These are phyloP conservation scores for Chaetomium tenue DNA, from an alignment of 495 filamentous ascomycete species.

Conservation along the genomic window DNA sequence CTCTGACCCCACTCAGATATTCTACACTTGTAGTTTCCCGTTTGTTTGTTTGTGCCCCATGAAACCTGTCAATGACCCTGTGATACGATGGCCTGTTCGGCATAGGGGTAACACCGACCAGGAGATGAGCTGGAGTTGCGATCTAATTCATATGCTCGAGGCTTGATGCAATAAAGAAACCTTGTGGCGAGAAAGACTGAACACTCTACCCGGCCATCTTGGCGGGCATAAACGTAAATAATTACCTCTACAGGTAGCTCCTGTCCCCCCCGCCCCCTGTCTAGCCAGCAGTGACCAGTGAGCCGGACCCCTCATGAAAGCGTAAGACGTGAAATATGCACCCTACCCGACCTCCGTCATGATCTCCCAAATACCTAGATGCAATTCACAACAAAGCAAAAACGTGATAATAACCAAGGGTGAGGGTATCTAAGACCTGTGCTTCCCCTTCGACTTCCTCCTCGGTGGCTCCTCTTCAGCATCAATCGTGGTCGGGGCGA, in stretches of 20 bases:
- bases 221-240: slow-evolving; percentile 1
- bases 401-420: not conserved
- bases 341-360: not conserved
- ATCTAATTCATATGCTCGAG: no score
- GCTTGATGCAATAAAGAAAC: no score
- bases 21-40: no score
- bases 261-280: not conserved
- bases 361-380: not conserved
- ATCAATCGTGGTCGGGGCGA: slow-evolving; percentile 1
- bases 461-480: not conserved
- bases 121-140: no score
- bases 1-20: no score
- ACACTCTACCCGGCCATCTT: not conserved
- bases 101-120: no score
- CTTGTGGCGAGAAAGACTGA: no score
- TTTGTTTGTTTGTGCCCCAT: no score
- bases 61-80: no score
- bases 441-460: slow-evolving; percentile 9
- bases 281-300: not conserved
- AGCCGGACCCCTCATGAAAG: not conserved
- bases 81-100: no score
- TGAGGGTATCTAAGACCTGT: slow-evolving; percentile 2
- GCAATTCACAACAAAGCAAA: not conserved
- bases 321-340: slow-evolving; percentile 6
- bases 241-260: not conserved